phyloP scores from a whole-genome alignment of 2,329 filamentous ascomycete species.

The Malbranchea zuffiana region DNA sequence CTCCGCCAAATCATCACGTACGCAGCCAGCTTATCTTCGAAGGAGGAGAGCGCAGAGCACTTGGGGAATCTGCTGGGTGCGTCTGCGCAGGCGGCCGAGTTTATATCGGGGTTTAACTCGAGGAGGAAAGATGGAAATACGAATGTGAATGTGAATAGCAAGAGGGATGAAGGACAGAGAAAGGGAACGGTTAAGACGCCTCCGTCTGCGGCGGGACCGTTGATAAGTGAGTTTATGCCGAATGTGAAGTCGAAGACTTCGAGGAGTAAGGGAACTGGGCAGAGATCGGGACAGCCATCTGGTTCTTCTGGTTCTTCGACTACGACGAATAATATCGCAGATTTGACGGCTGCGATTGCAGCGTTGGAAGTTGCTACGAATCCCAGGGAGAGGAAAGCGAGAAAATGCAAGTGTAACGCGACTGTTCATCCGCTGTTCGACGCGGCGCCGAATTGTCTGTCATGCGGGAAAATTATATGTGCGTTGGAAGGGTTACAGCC shows the following conservation, averaged over 20 bases:
- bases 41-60: slow-evolving; percentile 67
- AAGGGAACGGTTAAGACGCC: slow-evolving; percentile 37
- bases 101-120: slow-evolving; percentile 65
- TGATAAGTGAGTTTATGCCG: slow-evolving; percentile 64
- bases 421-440: slow-evolving; percentile 75
- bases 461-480: slow-evolving; percentile 90
- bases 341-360: slow-evolving; percentile 68
- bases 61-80: slow-evolving; percentile 82
- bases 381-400: slow-evolving; percentile 50
- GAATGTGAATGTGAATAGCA: slow-evolving; percentile 47
- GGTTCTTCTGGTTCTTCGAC: slow-evolving; percentile 9
- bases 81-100: slow-evolving; percentile 61
- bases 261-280: slow-evolving; percentile 40
- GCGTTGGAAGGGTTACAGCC: slow-evolving; percentile 87
- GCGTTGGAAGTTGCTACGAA: slow-evolving; percentile 77
- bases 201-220: slow-evolving; percentile 60
- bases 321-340: slow-evolving; percentile 40
- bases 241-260: slow-evolving; percentile 50
- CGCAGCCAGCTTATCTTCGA: slow-evolving; percentile 57
- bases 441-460: slow-evolving; percentile 87
- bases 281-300: not conserved
- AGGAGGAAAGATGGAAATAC: slow-evolving; percentile 54
- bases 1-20: slow-evolving; percentile 78
- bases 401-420: slow-evolving; percentile 74
- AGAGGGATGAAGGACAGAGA: slow-evolving; percentile 14